Conservation (phyloP, 768 basidiomycete genomes). For the Russula compacta region DNA sequence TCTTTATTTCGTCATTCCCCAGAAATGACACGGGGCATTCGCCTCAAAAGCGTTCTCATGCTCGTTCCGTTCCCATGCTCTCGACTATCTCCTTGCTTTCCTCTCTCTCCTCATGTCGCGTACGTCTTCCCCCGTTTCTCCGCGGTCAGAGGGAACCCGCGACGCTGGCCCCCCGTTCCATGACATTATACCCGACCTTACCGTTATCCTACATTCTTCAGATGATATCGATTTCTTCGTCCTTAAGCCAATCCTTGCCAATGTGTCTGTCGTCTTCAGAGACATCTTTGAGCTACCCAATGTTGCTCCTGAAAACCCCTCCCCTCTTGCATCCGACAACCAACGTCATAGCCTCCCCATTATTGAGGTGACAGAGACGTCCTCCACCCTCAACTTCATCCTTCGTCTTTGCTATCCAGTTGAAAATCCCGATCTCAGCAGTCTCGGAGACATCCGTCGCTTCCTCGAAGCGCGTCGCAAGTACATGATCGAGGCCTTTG, state of each 20-base stretch:
- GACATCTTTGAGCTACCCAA: slow-evolving; percentile 16
- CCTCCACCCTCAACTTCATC: slow-evolving; percentile 7
- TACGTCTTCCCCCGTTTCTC: neutral
- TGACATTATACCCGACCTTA: slow-evolving; percentile 3
- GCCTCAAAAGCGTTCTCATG: neutral
- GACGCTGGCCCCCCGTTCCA: slow-evolving; percentile 17
- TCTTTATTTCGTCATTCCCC: too few species aligned
- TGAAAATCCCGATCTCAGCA: slow-evolving; percentile 9
- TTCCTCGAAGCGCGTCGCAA: slow-evolving; percentile 15
- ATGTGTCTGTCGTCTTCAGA: slow-evolving; percentile 11
- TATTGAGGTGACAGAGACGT: slow-evolving; percentile 6
- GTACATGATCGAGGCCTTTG: slow-evolving; percentile 16
- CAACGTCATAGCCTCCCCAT: slow-evolving; percentile 4
- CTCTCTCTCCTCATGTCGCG: neutral
- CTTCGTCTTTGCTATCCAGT: slow-evolving; percentile 16
- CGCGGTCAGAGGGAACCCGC: neutral
- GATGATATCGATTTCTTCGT: slow-evolving; percentile 18
- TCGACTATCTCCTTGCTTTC: neutral
- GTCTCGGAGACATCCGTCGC: slow-evolving; percentile 10
- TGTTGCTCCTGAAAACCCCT: neutral
- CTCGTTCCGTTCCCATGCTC: neutral
- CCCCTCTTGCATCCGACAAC: neutral
- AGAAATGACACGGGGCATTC: neutral
- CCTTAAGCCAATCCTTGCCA: slow-evolving; percentile 11
- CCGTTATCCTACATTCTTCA: slow-evolving; percentile 16